A percentile compares a stretch with the other conserved stretches of the same genome.
phyloP scores from a whole-genome alignment of 2,329 filamentous ascomycete species.

The Penicillium polonicum region DNA sequence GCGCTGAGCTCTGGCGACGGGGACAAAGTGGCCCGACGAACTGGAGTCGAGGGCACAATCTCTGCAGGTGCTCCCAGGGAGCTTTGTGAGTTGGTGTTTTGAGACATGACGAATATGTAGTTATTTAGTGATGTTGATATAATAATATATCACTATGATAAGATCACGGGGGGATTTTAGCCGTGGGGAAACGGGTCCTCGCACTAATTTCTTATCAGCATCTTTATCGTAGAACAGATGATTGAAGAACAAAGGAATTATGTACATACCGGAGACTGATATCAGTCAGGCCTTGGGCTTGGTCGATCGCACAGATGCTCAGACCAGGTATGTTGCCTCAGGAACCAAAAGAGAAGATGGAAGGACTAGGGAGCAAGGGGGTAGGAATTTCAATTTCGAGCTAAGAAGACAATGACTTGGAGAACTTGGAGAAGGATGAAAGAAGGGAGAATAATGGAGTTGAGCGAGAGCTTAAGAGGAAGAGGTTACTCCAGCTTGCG shows the following conservation, averaged over 20 bases:
- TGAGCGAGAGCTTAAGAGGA: constrained; percentile 23
- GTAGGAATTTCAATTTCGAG: background rate
- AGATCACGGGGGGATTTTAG: constrained; percentile 14
- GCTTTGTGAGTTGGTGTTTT: constrained; percentile 34
- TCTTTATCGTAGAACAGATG: constrained; percentile 8
- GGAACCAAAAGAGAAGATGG: constrained; percentile 1
- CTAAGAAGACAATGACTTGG: constrained; percentile 6
- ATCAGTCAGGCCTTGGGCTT: background rate
- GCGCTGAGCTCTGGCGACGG: constrained; percentile 38
- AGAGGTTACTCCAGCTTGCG: constrained; percentile 14
- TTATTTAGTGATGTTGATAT: background rate
- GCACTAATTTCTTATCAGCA: constrained; percentile 20
- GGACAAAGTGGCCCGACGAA: constrained; percentile 33
- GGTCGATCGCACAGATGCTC: constrained; percentile 7
- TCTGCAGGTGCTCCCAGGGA: constrained; percentile 42
- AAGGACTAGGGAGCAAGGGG: background rate
- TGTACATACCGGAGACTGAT: constrained; percentile 29
- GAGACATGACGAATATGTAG: constrained; percentile 32
- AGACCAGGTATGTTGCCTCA: constrained; percentile 5
- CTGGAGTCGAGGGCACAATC: constrained; percentile 39
- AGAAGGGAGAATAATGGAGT: constrained; percentile 13
- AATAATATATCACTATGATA: constrained; percentile 2
- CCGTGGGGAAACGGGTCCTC: constrained; percentile 21
- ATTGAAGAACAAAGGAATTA: constrained; percentile 9
- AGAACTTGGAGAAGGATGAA: constrained; percentile 7